Percentiles rank a stretch among this genome's conserved stretches.
phyloP scores from a whole-genome alignment of 1,139 yeast genomes.

The Taiozyma onychis region DNA sequence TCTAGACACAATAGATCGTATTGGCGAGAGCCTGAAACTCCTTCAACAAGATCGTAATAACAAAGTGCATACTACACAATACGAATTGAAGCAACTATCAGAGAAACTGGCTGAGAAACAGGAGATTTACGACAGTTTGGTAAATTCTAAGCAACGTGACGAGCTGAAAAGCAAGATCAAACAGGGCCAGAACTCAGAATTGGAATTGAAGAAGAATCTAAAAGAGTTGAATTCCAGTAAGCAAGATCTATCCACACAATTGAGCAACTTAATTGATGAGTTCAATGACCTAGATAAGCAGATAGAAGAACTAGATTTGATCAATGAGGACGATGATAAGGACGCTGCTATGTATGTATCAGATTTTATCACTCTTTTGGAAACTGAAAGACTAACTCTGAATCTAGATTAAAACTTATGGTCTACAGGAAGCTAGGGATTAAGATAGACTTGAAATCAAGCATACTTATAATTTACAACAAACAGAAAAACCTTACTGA shows the following conservation, averaged over 20 bases:
- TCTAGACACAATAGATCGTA: conserved; percentile 41
- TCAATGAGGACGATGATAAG: conserved; percentile 27
- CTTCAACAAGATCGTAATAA: conserved; percentile 27
- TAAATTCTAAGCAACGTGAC: conserved; percentile 11
- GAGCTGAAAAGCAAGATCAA: conserved; percentile 17
- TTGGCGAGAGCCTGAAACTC: conserved; percentile 33
- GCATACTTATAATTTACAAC: conserved; percentile 46
- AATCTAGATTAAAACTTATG: conserved; percentile 27
- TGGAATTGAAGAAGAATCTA: conserved; percentile 16
- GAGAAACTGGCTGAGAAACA: conserved; percentile 16
- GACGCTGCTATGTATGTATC: conserved; percentile 25
- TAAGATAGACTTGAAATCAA: conserved; percentile 31
- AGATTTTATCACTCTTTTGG: not conserved
- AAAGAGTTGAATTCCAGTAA: conserved; percentile 18
- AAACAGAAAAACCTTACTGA: conserved; percentile 42
- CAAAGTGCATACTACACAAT: conserved; percentile 25
- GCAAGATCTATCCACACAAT: conserved; percentile 33
- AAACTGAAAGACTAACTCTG: not conserved
- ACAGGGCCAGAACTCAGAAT: conserved; percentile 15
- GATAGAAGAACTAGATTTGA: conserved; percentile 20
- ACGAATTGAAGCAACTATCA: conserved; percentile 21
- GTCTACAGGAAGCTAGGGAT: conserved; percentile 34
- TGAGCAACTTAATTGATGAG: conserved; percentile 34
- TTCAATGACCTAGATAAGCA: conserved; percentile 31
- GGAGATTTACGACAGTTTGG: conserved; percentile 7